Percentiles rank a stretch among this genome's conserved stretches.
These are phyloP conservation scores for Cylindricascospora bacillispora DNA, from an alignment of 1,139 yeast species.

Conservation along the genomic window DNA sequence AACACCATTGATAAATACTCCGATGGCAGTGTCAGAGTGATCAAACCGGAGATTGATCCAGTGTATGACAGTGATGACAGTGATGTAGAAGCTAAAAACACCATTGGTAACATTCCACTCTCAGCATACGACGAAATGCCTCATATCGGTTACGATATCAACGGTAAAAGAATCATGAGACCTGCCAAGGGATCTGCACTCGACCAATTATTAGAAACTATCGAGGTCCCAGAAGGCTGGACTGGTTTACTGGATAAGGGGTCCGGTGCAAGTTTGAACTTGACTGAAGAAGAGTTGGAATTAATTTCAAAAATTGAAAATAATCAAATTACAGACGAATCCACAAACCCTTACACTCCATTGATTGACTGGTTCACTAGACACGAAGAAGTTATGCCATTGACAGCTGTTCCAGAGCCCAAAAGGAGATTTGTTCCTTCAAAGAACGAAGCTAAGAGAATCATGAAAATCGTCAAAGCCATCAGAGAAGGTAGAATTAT, in stretches of 20 bases:
- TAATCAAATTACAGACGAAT: slow-evolving; percentile 74
- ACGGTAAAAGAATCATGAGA: slow-evolving; percentile 96
- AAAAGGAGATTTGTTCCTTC: slow-evolving; percentile 95
- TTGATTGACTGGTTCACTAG: slow-evolving; percentile 92
- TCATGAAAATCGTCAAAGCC: slow-evolving; percentile 92
- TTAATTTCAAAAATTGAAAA: slow-evolving; percentile 75
- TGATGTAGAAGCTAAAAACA: slow-evolving; percentile 71
- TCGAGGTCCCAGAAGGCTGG: slow-evolving; percentile 97
- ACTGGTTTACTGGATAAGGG: slow-evolving; percentile 87
- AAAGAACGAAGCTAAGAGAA: slow-evolving; percentile 88
- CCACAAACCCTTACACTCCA: slow-evolving; percentile 81
- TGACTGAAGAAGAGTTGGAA: slow-evolving; percentile 82
- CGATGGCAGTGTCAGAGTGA: slow-evolving; percentile 65
- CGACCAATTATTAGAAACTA: slow-evolving; percentile 75
- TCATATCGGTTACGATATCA: slow-evolving; percentile 91
- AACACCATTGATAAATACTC: slow-evolving; percentile 45
- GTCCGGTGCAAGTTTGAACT: slow-evolving; percentile 78
- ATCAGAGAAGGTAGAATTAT: slow-evolving; percentile 91
- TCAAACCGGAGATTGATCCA: slow-evolving; percentile 86
- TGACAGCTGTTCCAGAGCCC: slow-evolving; percentile 91
- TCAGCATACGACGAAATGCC: slow-evolving; percentile 96
- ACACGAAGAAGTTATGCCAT: slow-evolving; percentile 78
- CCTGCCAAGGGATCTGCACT: slow-evolving; percentile 96
- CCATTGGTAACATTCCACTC: slow-evolving; percentile 86
- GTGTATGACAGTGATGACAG: slow-evolving; percentile 88